Evolutionary conservation across 495 filamentous ascomycete genomes (phyloP).

Genomic region (Viridothelium virens): DNA sequence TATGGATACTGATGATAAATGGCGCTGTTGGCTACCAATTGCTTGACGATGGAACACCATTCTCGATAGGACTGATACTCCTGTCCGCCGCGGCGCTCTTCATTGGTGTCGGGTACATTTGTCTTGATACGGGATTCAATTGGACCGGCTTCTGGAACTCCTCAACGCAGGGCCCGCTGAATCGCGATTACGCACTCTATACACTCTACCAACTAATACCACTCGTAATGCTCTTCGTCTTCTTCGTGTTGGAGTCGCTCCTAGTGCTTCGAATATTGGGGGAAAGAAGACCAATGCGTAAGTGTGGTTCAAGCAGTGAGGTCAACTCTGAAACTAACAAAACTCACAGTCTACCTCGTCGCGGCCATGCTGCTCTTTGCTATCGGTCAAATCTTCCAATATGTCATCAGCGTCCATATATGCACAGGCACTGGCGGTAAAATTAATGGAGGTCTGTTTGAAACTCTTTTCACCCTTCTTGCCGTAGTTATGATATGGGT

Average conservation of each 20-base stretch:
- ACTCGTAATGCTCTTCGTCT: slow-evolving; percentile 75
- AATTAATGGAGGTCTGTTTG: slow-evolving; percentile 88
- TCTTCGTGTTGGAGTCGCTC: slow-evolving; percentile 71
- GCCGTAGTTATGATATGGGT: slow-evolving; percentile 77
- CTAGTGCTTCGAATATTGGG: slow-evolving; percentile 78
- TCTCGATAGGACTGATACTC: slow-evolving; percentile 69
- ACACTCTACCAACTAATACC: slow-evolving; percentile 88
- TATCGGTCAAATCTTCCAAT: slow-evolving; percentile 90
- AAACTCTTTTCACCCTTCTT: slow-evolving; percentile 83
- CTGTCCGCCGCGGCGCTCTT: slow-evolving; percentile 65
- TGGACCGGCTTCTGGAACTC: slow-evolving; percentile 70
- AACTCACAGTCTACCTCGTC: slow-evolving; percentile 58
- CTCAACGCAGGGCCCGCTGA: slow-evolving; percentile 39
- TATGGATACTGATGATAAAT: slow-evolving; percentile 89
- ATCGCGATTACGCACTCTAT: slow-evolving; percentile 78
- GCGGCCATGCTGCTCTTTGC: slow-evolving; percentile 74
- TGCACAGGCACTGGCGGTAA: slow-evolving; percentile 72
- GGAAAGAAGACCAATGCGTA: slow-evolving; percentile 80
- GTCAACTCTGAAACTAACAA: slow-evolving; percentile 22
- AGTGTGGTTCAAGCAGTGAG: slow-evolving; percentile 24
- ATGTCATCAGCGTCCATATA: slow-evolving; percentile 83
- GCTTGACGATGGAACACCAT: slow-evolving; percentile 82
- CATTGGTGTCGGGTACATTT: slow-evolving; percentile 90
- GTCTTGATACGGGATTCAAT: slow-evolving; percentile 81
- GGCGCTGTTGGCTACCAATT: slow-evolving; percentile 88